phyloP scores from a whole-genome alignment of 2,329 filamentous ascomycete species.

The Fusarium abutilonis region DNA sequence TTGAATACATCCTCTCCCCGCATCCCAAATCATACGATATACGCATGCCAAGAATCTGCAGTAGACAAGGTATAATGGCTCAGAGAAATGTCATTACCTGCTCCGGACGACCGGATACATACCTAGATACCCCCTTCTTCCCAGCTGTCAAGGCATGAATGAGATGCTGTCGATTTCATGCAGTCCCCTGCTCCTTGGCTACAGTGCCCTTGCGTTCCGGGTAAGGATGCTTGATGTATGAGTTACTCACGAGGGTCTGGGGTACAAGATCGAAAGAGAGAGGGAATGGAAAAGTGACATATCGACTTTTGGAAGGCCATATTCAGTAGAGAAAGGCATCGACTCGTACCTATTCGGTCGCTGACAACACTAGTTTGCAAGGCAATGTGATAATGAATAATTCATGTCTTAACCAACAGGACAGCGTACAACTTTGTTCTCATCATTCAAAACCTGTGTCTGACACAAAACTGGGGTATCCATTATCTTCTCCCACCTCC shows the following conservation, averaged over 20 bases:
- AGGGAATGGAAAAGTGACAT: background rate
- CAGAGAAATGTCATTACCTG: background rate
- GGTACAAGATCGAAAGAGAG: background rate
- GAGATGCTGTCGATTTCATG: background rate
- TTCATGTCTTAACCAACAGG: too few species aligned
- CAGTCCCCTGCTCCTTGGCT: background rate
- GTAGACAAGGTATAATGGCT: background rate
- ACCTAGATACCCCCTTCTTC: background rate
- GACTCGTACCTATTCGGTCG: too few species aligned
- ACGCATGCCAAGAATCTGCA: conserved; percentile 7
- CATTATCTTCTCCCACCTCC: conserved; percentile 13
- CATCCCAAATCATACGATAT: conserved; percentile 10
- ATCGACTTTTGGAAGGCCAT: background rate
- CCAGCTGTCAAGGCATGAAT: background rate
- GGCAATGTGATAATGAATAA: too few species aligned
- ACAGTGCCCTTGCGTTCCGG: background rate
- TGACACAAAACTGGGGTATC: conserved; percentile 33
- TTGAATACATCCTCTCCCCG: background rate
- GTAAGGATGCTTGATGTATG: background rate
- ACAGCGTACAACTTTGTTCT: background rate
- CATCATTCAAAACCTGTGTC: conserved; percentile 9
- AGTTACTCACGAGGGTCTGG: background rate
- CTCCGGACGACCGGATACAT: conserved; percentile 20
- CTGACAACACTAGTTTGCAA: too few species aligned
- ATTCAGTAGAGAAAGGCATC: background rate